Evolutionary conservation across 345 rosid species (phyloP).

Genomic region (Cardamine occulta): DNA sequence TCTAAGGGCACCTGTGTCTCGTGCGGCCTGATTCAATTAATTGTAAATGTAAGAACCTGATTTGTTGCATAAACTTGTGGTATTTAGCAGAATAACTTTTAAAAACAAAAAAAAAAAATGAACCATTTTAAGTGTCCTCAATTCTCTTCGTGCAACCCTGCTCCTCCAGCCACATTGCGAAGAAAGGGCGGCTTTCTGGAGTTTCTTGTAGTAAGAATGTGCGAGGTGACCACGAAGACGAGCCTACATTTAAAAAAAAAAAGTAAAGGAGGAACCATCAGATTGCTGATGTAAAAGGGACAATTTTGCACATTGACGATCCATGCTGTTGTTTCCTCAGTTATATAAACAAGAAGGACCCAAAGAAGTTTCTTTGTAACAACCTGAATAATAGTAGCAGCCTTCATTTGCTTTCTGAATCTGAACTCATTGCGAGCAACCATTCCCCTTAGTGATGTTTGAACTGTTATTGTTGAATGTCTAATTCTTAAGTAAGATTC

Average conservation of each 20-base stretch:
- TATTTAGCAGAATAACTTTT: background rate
- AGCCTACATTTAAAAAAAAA: slow-evolving; percentile 59
- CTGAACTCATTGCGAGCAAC: slow-evolving; percentile 93
- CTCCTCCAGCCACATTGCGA: slow-evolving; percentile 98
- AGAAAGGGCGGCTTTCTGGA: slow-evolving; percentile 75
- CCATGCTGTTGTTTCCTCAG: slow-evolving; percentile 15
- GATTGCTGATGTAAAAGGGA: slow-evolving; percentile 11
- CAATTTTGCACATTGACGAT: slow-evolving; percentile 1
- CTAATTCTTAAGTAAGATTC: slow-evolving; percentile 58
- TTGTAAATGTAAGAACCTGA: slow-evolving; percentile 36
- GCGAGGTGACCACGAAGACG: slow-evolving; percentile 67
- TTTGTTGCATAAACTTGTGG: slow-evolving; percentile 2
- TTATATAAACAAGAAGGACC: slow-evolving; percentile 29
- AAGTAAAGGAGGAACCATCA: slow-evolving; percentile 33
- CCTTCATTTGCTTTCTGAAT: slow-evolving; percentile 89
- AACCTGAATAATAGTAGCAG: slow-evolving; percentile 92
- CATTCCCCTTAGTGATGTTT: slow-evolving; percentile 93
- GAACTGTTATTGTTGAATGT: slow-evolving; percentile 70
- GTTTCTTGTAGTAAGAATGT: slow-evolving; percentile 80
- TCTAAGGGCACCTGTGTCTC: slow-evolving; percentile 97
- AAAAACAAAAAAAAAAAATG: slow-evolving; percentile 12
- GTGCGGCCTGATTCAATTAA: slow-evolving; percentile 69
- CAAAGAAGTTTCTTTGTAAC: slow-evolving; percentile 24
- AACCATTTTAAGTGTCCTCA: slow-evolving; percentile 92
- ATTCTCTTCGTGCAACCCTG: slow-evolving; percentile 93